A percentile compares a stretch with the other conserved stretches of the same genome.
These are phyloP conservation scores for Tieghemostelium lacteum DNA, from an alignment of 78 protist genomes.

Conservation along the genomic window DNA sequence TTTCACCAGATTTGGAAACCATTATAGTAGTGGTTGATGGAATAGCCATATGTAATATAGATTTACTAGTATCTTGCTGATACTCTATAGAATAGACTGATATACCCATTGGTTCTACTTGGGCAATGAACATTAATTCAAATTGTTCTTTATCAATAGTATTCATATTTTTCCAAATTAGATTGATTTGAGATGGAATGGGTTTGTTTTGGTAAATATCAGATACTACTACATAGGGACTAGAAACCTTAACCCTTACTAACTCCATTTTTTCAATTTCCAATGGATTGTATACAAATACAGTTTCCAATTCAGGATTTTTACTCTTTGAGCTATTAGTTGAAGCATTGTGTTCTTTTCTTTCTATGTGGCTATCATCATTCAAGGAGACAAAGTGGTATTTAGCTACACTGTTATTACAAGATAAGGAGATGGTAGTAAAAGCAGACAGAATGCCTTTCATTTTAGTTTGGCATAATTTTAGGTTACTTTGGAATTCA, in stretches of 20 bases:
- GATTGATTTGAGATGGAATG: conserved; percentile 2
- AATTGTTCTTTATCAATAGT: not conserved
- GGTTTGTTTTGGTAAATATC: not conserved
- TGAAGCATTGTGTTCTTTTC: too few relatives aligned
- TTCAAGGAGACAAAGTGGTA: too few relatives aligned
- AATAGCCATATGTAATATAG: not conserved
- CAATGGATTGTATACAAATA: not conserved
- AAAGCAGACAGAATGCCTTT: too few relatives aligned
- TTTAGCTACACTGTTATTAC: too few relatives aligned
- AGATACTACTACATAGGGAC: not conserved
- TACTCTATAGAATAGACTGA: not conserved
- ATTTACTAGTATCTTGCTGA: not conserved
- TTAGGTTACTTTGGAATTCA: too few relatives aligned
- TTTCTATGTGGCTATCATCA: too few relatives aligned
- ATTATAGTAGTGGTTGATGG: conserved; percentile 3
- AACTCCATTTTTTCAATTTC: not conserved
- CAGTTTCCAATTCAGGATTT: not conserved
- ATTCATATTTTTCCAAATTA: not conserved
- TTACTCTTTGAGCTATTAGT: too few relatives aligned
- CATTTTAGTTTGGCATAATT: too few relatives aligned
- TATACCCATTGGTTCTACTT: not conserved
- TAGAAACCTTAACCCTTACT: not conserved
- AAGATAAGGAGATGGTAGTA: too few relatives aligned
- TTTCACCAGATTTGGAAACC: too few relatives aligned
- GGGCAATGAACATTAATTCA: not conserved